These are phyloP conservation scores for Lasiodiplodia theobromae DNA, from an alignment of 2,329 filamentous ascomycete genomes.

Conservation along the genomic window DNA sequence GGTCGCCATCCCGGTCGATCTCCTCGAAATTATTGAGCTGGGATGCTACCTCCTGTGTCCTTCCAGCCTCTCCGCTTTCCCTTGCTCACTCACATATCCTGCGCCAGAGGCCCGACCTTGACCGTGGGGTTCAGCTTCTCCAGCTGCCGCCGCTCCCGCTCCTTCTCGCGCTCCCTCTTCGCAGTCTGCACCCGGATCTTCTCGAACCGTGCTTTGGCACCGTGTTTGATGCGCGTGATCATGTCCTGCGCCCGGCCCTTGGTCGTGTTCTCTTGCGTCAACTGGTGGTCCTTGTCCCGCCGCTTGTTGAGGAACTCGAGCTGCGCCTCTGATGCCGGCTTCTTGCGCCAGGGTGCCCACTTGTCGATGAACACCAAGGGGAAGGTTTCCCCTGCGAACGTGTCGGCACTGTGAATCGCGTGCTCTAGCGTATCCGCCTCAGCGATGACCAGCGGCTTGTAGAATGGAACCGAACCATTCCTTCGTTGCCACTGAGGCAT, in stretches of 20 bases:
- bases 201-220: conserved; percentile 67
- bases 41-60: conserved; percentile 15
- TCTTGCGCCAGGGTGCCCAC: conserved; percentile 72
- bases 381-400: conserved; percentile 73
- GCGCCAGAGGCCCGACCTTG: conserved; percentile 20
- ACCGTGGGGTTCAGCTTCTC: conserved; percentile 36
- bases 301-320: conserved; percentile 74
- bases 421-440: conserved; percentile 71
- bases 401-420: conserved; percentile 86
- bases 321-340: conserved; percentile 67
- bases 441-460: conserved; percentile 71
- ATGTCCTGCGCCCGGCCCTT: conserved; percentile 87
- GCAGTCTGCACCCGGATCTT: conserved; percentile 45
- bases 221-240: conserved; percentile 91
- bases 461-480: conserved; percentile 8
- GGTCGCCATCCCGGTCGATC: conserved; percentile 24
- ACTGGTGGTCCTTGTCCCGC: conserved; percentile 60
- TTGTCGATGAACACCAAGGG: conserved; percentile 71
- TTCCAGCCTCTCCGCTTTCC: conserved; percentile 3
- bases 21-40: conserved; percentile 22
- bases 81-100: neutral
- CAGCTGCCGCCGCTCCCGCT: conserved; percentile 53
- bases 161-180: conserved; percentile 44
- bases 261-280: conserved; percentile 66
- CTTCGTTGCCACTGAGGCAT: conserved; percentile 39